These are phyloP conservation scores for Ambrosia artemisiifolia DNA, from an alignment of 129 eudicot species.

Conservation along the genomic window DNA sequence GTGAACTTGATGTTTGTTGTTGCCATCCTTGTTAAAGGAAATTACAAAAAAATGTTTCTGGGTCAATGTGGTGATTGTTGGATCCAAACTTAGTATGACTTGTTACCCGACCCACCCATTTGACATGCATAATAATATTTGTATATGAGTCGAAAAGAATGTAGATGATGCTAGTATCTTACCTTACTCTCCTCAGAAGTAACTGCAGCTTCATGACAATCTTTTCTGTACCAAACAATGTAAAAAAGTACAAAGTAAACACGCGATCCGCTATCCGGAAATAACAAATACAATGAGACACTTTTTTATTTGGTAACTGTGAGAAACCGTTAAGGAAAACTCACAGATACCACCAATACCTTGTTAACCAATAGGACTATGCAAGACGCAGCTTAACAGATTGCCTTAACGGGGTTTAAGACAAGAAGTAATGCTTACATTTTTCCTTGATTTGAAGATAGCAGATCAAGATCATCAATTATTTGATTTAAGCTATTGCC, in stretches of 20 bases:
- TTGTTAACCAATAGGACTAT: too few species aligned
- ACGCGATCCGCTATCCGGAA: not conserved
- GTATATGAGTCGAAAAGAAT: not conserved
- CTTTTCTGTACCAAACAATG: slow-evolving; percentile 51
- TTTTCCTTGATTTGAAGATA: slow-evolving; percentile 21
- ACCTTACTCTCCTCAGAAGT: slow-evolving; percentile 51
- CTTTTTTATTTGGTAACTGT: too few species aligned
- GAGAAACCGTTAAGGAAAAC: too few species aligned
- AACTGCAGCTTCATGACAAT: slow-evolving; percentile 33
- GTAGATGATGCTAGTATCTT: slow-evolving; percentile 7
- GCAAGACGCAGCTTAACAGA: too few species aligned
- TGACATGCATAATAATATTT: too few species aligned
- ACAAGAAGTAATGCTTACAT: slow-evolving; percentile 37
- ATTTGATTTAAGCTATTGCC: slow-evolving; percentile 39
- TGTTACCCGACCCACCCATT: too few species aligned
- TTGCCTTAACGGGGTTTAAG: too few species aligned
- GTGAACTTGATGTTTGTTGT: slow-evolving; percentile 27
- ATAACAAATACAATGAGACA: not conserved
- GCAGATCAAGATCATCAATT: slow-evolving; percentile 44
- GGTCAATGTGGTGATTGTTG: not conserved
- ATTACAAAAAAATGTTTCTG: not conserved
- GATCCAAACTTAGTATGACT: not conserved
- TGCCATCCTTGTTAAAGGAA: slow-evolving; percentile 28
- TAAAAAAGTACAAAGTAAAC: not conserved
- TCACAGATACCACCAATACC: too few species aligned